Evolutionary conservation across 2,329 filamentous ascomycete species (phyloP), one percentile per base, ranked within the genome.

Genomic region (Parasarocladium wereldwijsianum): DNA sequence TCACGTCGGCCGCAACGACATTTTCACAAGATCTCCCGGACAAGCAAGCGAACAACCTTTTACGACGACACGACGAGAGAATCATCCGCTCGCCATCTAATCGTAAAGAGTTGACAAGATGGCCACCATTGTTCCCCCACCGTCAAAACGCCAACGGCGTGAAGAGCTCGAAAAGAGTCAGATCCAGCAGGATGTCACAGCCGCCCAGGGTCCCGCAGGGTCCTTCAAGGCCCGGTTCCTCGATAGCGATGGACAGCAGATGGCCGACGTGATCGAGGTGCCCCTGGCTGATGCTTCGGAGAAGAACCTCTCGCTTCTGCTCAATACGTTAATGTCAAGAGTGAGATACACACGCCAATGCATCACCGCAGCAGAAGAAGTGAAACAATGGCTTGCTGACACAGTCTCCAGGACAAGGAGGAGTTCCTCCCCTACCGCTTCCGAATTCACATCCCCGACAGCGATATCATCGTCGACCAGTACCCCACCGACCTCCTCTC

Each of bases 211-310:
- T 19, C 67, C 79, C 39, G 60, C 73, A 28, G 85, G 84, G 40
- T 84, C 75, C 36, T 73, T 92, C 48, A 78, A 83, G 52, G 76
- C 92, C 27, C 81, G 87, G 40, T 94, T 96, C 54, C 67, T 84
- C 46, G 85, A 96, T 51, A 74, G 81, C 37, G 69, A 80, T 65
- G 58, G 71, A 63, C 51, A 84, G 65, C 57, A 84, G 66, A 43
- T 77, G 66, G 50, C 76, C 61, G 52, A 84, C 69, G 52, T 79
- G 58, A 49, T 76, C 28, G 65, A 76, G 43, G 76, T 94, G 24
- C 77, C 84, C 9, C 70, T 94, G 18, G 78, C 77, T 34, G 80
- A 94, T 58, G 80, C 87, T 2, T 79, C 71, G 6, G 82, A 90
- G 37, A 87, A 84, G 59, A 93, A 94, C 43, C 67, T 96, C 4